A percentile compares a stretch with the other conserved stretches of the same genome.
phyloP scores from a whole-genome alignment of 129 eudicot species.

The Gnaphalium uliginosum region DNA sequence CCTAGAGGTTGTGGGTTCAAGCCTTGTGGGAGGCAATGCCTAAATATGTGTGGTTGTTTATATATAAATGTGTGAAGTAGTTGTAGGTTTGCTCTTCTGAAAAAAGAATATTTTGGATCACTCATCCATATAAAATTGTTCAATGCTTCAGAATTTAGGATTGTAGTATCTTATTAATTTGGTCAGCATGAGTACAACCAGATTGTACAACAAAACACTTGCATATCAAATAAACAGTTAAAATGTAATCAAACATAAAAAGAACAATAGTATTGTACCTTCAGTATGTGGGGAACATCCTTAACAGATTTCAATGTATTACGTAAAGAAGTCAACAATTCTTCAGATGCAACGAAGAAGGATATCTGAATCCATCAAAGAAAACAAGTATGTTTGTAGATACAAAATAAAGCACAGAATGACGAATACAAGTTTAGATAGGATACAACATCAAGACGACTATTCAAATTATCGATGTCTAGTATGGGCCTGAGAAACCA shows the following conservation, averaged over 20 bases:
- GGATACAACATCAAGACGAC: constrained; percentile 92
- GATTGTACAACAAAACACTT: not conserved
- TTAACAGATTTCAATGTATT: constrained; percentile 84
- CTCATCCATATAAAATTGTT: not conserved
- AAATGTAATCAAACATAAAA: constrained; percentile 18
- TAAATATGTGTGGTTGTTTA: too few relatives aligned
- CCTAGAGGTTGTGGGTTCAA: too few relatives aligned
- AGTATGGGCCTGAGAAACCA: constrained; percentile 96
- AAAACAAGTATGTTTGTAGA: constrained; percentile 14
- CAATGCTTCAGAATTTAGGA: not conserved
- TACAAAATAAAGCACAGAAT: not conserved
- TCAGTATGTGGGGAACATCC: constrained; percentile 85
- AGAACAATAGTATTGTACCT: constrained; percentile 48
- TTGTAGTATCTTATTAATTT: not conserved
- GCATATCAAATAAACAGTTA: constrained; percentile 8
- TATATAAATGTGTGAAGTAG: too few relatives aligned
- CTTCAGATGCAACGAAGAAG: constrained; percentile 75
- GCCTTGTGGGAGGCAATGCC: too few relatives aligned
- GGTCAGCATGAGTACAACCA: constrained; percentile 9
- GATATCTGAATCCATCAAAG: constrained; percentile 64
- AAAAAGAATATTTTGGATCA: not conserved
- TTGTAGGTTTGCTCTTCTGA: too few relatives aligned
- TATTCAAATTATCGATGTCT: constrained; percentile 68
- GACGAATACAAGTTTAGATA: constrained; percentile 14
- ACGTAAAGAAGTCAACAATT: constrained; percentile 72